Evolutionary conservation across 805 yeast species (phyloP).

Genomic region (Maudiozyma pseudohumilis): DNA sequence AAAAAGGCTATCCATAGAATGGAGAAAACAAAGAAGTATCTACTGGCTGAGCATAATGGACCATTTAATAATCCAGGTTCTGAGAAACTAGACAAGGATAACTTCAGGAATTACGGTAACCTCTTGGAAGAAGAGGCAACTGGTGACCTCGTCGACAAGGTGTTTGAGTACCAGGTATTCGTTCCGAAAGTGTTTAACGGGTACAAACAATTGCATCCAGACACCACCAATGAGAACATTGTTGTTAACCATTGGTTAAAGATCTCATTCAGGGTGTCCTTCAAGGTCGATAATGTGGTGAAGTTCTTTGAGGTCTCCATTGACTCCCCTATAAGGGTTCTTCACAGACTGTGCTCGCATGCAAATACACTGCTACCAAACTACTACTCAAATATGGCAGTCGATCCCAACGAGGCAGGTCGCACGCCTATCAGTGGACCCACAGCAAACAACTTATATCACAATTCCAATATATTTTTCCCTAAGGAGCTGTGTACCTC

Average conservation of each 20-base stretch:
- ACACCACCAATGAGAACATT: constrained; percentile 66
- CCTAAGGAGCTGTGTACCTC: constrained; percentile 30
- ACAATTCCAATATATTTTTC: constrained; percentile 30
- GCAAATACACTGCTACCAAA: constrained; percentile 70
- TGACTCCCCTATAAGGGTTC: constrained; percentile 82
- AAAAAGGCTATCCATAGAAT: constrained; percentile 78
- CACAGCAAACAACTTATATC: constrained; percentile 11
- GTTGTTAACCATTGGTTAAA: constrained; percentile 93
- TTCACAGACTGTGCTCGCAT: constrained; percentile 68
- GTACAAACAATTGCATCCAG: constrained; percentile 61
- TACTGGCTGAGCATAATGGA: constrained; percentile 73
- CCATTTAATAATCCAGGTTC: constrained; percentile 25
- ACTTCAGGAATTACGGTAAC: constrained; percentile 31
- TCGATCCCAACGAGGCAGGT: background rate
- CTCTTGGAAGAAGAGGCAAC: constrained; percentile 31
- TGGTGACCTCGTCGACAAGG: constrained; percentile 57
- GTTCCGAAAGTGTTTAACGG: constrained; percentile 61
- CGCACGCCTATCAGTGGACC: constrained; percentile 1
- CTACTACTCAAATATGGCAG: constrained; percentile 29
- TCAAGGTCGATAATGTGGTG: constrained; percentile 48
- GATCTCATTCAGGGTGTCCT: constrained; percentile 68
- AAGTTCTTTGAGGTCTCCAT: constrained; percentile 88
- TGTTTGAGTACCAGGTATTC: constrained; percentile 71
- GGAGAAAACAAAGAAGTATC: constrained; percentile 73
- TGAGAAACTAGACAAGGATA: constrained; percentile 6